A percentile compares a stretch with the other conserved stretches of the same genome.
Conservation (phyloP, 2,329 filamentous ascomycete genomes). For the Botrytis fragariae region DNA sequence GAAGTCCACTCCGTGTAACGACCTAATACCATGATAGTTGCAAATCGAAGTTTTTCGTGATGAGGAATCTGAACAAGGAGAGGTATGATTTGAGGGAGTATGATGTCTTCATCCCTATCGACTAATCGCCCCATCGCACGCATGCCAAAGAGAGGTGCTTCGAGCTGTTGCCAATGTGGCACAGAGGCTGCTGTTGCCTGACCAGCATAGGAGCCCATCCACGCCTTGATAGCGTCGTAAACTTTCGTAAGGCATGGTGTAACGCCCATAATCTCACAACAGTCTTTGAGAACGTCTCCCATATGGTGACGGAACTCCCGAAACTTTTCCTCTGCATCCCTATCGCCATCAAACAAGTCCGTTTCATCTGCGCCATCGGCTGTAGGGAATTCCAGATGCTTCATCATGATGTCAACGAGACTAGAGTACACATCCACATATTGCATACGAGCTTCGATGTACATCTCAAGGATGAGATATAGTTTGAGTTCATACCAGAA, state of each 20-base stretch:
- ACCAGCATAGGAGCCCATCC: slow-evolving; percentile 79
- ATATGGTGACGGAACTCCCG: slow-evolving; percentile 94
- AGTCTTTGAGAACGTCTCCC: slow-evolving; percentile 96
- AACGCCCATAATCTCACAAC: slow-evolving; percentile 92
- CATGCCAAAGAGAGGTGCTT: slow-evolving; percentile 92
- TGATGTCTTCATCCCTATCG: slow-evolving; percentile 78
- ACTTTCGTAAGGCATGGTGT: slow-evolving; percentile 89
- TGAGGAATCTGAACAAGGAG: slow-evolving; percentile 90
- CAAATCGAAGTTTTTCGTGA: slow-evolving; percentile 97
- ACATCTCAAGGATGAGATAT: slow-evolving; percentile 86
- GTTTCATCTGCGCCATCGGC: slow-evolving; percentile 65
- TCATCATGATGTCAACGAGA: slow-evolving; percentile 89
- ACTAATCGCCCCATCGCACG: slow-evolving; percentile 97
- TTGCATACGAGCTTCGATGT: slow-evolving; percentile 75
- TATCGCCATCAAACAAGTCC: slow-evolving; percentile 92
- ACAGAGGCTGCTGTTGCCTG: slow-evolving; percentile 73
- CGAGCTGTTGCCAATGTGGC: slow-evolving; percentile 93
- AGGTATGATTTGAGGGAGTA: slow-evolving; percentile 88
- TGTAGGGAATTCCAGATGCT: slow-evolving; percentile 81
- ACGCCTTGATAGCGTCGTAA: slow-evolving; percentile 78
- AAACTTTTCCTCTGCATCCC: slow-evolving; percentile 95
- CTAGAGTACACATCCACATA: slow-evolving; percentile 81
- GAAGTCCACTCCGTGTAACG: slow-evolving; percentile 98
- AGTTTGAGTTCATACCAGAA: slow-evolving; percentile 99
- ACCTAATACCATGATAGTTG: slow-evolving; percentile 95